phyloP scores from a whole-genome alignment of 176 grass and related monocot species.

The Puya raimondii region DNA sequence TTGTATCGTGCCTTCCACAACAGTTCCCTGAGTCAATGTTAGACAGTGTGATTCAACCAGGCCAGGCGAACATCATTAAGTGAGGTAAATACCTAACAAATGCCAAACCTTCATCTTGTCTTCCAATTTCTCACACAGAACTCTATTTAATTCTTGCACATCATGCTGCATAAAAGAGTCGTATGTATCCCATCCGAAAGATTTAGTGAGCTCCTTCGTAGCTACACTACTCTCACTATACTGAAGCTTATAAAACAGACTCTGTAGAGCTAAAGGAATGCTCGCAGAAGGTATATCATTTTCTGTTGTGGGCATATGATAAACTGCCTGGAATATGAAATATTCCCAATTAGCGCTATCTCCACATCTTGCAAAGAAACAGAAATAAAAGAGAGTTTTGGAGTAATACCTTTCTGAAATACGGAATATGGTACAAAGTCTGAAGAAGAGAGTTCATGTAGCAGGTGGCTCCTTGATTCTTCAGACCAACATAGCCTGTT shows the following conservation, averaged over 20 bases:
- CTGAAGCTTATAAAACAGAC: conserved; percentile 96
- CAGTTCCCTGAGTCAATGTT: conserved; percentile 80
- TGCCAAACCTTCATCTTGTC: conserved; percentile 99
- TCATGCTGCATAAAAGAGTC: conserved; percentile 99
- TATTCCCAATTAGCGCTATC: conserved; percentile 15
- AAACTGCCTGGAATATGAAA: conserved; percentile 71
- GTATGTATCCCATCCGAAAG: conserved; percentile 94
- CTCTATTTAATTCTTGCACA: conserved; percentile 96
- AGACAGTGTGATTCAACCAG: conserved; percentile 38
- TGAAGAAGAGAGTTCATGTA: conserved; percentile 99
- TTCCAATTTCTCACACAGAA: conserved; percentile 98
- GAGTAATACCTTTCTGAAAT: conserved; percentile 86
- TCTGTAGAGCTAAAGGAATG: conserved; percentile 94
- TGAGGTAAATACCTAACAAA: conserved; percentile 53
- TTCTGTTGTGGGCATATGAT: conserved; percentile 98
- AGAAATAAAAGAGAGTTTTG: conserved; percentile 4
- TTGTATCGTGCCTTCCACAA: conserved; percentile 95
- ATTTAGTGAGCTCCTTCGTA: conserved; percentile 96
- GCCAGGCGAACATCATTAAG: conserved; percentile 17
- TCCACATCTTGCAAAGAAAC: background rate
- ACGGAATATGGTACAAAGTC: conserved; percentile 93
- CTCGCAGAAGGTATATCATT: conserved; percentile 96
- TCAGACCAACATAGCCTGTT: conserved; percentile 98
- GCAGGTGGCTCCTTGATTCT: conserved; percentile 98
- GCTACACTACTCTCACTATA: conserved; percentile 94